phyloP scores from a whole-genome alignment of 2,329 filamentous ascomycete species.

The Fusarium coicis region DNA sequence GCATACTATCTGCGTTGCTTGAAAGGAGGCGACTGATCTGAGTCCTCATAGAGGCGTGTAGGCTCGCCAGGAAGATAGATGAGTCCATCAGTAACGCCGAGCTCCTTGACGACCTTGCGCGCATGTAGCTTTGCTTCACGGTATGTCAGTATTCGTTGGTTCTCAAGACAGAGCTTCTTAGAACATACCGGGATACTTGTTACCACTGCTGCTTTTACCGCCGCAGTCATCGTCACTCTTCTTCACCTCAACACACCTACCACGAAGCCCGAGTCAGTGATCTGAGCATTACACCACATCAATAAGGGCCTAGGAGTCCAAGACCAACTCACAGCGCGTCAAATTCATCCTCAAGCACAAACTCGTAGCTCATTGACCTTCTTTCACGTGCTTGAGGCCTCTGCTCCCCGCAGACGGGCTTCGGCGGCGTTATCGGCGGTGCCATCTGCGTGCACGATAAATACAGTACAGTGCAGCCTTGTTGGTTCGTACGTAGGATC shows the following conservation, averaged over 20 bases:
- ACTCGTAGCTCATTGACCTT: slow-evolving; percentile 42
- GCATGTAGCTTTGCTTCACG: slow-evolving; percentile 65
- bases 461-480: neutral
- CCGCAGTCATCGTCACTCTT: slow-evolving; percentile 26
- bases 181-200: slow-evolving; percentile 53
- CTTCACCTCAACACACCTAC: slow-evolving; percentile 54
- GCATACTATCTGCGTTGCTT: slow-evolving; percentile 69
- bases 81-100: slow-evolving; percentile 61
- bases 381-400: slow-evolving; percentile 35
- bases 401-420: slow-evolving; percentile 34
- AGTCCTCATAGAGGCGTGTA: slow-evolving; percentile 65
- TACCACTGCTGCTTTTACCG: slow-evolving; percentile 33
- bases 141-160: neutral
- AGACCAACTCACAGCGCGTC: slow-evolving; percentile 61
- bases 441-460: slow-evolving; percentile 22
- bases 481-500: neutral
- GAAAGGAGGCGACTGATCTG: slow-evolving; percentile 66
- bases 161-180: neutral
- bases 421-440: slow-evolving; percentile 30
- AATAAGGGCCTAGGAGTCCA: no score
- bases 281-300: no score
- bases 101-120: slow-evolving; percentile 64
- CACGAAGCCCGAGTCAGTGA: slow-evolving; percentile 4
- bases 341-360: slow-evolving; percentile 63
- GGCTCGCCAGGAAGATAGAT: slow-evolving; percentile 66